Base-by-base conservation (phyloP, 352 stramenopile genomes). In the Phytophthora rubi region DNA sequence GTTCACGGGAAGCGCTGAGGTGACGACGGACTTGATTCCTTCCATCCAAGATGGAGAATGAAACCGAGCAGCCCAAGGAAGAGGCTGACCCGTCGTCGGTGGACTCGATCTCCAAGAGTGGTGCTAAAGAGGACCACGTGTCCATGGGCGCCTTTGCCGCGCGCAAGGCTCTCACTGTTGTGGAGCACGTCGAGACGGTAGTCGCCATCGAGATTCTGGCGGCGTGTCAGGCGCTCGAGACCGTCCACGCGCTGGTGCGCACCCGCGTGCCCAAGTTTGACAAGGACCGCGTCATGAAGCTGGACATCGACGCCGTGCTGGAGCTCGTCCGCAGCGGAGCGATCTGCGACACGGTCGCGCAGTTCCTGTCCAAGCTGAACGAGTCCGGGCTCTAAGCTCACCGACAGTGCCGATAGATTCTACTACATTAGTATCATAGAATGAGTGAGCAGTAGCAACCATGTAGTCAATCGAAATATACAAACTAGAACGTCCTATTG, bases 141-240 rank as follows among this genome's bases (percentile, higher is more conserved):
- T 21, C 18, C 18, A 21, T 21, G 18, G 18, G 18, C 18, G 18
- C 18, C 0, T 21, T 21, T 10, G 85, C 89, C 4, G 86, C 90
- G 13, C 82, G 86, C 53, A 96, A 97, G 83, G 88, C 89, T 33
- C 70, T 97, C 18, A 92, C 83, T 6, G 87, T 97, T 44, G 89
- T 96, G 4, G 79, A 94, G 67, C 89, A 97, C 63, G 90, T 97
- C 10, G 89, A 97, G 64, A 94, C 83, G 12, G 90, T 97, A 5
- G 76, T 97, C 12, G 89, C 90, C 9, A 97, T 97, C 62, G 91
- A 97, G 76, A 76, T 97, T 47, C 77, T 97, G 37, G 88, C 87
- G 8, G 87, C 87, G 5, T 97, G 91, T 63, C 91, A 97, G 67
- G 91, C 85, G 28, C 76, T 97, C 6, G 86, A 96, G 65, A 83